Evolutionary conservation across 306 rosid species (phyloP).

Genomic region (Calophaca sinica): DNA sequence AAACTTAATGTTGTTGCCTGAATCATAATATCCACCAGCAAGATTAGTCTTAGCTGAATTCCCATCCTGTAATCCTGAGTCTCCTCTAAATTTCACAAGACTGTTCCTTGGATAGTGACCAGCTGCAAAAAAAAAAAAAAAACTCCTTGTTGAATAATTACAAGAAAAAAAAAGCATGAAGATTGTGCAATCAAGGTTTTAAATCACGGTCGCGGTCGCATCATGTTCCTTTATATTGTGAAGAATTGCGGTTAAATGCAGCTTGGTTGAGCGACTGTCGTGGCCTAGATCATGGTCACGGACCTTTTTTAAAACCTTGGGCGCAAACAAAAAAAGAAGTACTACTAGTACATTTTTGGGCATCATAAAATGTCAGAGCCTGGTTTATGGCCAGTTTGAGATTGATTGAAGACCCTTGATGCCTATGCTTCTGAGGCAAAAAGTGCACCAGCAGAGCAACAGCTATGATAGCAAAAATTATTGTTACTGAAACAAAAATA

Average conservation of each 20-base stretch:
- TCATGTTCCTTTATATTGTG: too few relatives aligned
- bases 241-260: too few relatives aligned
- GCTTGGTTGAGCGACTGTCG: too few relatives aligned
- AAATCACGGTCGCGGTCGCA: too few relatives aligned
- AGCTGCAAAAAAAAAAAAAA: conserved; percentile 50
- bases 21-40: conserved; percentile 88
- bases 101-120: conserved; percentile 68
- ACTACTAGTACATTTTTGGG: conserved; percentile 81
- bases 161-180: background rate
- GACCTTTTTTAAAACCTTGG: too few relatives aligned
- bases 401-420: conserved; percentile 54
- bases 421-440: conserved; percentile 55
- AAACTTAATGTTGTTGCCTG: conserved; percentile 85
- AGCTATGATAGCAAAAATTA: conserved; percentile 49
- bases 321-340: background rate
- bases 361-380: conserved; percentile 79
- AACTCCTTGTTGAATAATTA: conserved; percentile 26
- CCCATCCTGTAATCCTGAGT: conserved; percentile 80
- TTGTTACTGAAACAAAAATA: conserved; percentile 46
- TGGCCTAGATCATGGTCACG: too few relatives aligned
- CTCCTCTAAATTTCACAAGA: conserved; percentile 71
- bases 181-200: too few relatives aligned
- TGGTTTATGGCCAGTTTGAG: conserved; percentile 69
- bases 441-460: conserved; percentile 52
- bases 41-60: conserved; percentile 48